Base-by-base conservation (phyloP, 2,329 filamentous ascomycete genomes). In the Alternaria gansuensis region DNA sequence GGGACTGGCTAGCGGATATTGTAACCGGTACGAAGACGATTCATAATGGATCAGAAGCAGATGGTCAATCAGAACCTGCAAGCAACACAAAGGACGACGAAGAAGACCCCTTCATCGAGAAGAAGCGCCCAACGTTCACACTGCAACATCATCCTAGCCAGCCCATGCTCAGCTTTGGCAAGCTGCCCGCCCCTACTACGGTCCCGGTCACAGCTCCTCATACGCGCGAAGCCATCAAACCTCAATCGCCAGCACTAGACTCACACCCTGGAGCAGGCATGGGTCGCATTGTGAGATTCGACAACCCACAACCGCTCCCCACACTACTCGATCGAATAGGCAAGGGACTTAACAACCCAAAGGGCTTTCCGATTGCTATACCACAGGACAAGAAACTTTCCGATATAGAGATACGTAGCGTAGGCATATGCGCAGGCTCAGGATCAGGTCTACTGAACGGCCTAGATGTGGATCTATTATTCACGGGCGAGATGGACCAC, bases 401-500 rank as follows among this genome's bases (percentile, higher is more conserved):
- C 31, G 80, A 84, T 33, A 83, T 88, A 37, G 73, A 75, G 31
- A 88, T 97, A 55, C 80, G 80, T 14, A 90, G 86, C 45, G 88
- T 97, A 9, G 93, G 90, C 5, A 90, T 97, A 36, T 98, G 94
- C 69, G 94, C 95, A 0, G 95, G 95, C 2, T 95, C 91, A 6
- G 95, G 95, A 0, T 90, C 88, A 2, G 87, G 89, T 37, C 84
- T 98, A 21, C 85, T 97, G 58, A 87, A 87, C 62, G 84, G 84
- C 39, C 81, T 88, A 8, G 79, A 83, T 40, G 92, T 93, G 0
- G 92, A 97, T 71, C 77, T 98, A 37, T 79, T 96, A 4, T 91
- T 99, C 68, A 98, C 92, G 0, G 95, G 95, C 2, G 95, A 99
- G 80, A 86, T 98, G 82, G 91, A 87, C 70, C 95, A 99, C 75